These are phyloP conservation scores for Uromyces viciae-fabae DNA, from an alignment of 1,284 basidiomycete species.

Conservation along the genomic window DNA sequence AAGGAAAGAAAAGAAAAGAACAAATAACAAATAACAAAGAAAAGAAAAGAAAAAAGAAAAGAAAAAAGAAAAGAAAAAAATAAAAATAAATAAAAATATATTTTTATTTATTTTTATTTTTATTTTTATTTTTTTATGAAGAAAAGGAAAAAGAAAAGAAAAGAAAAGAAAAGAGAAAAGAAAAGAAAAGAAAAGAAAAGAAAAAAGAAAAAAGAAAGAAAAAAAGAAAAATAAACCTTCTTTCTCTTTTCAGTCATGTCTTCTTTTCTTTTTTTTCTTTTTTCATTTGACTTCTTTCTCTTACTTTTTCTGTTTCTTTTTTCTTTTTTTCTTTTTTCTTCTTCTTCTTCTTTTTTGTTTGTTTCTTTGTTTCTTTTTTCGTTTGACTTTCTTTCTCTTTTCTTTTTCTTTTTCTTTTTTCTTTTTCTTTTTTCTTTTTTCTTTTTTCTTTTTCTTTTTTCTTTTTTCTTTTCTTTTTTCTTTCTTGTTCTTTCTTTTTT, in stretches of 20 bases:
- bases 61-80: too few species aligned
- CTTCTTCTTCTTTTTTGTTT: not conserved
- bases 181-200: too few species aligned
- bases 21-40: too few species aligned
- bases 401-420: not conserved
- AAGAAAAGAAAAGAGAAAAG: too few species aligned
- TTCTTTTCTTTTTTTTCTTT: not conserved
- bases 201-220: too few species aligned
- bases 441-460: slow-evolving; percentile 8
- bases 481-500: not conserved
- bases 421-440: not conserved
- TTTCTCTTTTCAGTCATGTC: not conserved
- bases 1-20: too few species aligned
- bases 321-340: not conserved
- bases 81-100: too few species aligned
- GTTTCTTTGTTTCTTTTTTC: not conserved
- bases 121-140: too few species aligned
- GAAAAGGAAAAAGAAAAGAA: too few species aligned
- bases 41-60: too few species aligned
- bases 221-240: too few species aligned
- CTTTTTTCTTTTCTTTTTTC: not conserved
- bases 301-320: not conserved
- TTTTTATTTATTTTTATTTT: too few species aligned
- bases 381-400: not conserved
- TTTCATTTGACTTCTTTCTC: not conserved